Evolutionary conservation across 306 rosid genomes (phyloP).

Genomic region (Luffa acutangula): DNA sequence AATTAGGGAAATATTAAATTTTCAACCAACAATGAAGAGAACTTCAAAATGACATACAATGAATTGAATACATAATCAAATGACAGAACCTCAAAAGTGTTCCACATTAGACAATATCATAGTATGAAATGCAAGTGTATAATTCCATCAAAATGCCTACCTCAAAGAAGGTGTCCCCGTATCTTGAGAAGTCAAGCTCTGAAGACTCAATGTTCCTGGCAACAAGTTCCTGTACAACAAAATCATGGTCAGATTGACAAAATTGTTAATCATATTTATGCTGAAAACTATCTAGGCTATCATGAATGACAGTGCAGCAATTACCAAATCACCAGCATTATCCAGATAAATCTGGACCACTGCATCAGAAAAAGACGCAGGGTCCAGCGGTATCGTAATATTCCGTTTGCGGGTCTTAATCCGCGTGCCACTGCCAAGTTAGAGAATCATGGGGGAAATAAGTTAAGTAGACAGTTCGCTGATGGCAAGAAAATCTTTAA

Average conservation of each 20-base stretch:
- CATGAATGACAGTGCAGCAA: constrained; percentile 6
- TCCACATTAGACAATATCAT: not conserved
- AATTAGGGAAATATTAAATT: not conserved
- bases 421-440: constrained; percentile 90
- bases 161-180: constrained; percentile 98
- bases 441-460: not conserved
- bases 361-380: constrained; percentile 99
- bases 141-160: constrained; percentile 26
- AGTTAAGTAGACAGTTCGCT: not conserved
- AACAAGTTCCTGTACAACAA: constrained; percentile 64
- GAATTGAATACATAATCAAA: not conserved
- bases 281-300: not conserved
- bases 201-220: constrained; percentile 82
- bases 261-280: not conserved
- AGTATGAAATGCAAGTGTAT: not conserved
- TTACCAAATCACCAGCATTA: constrained; percentile 99
- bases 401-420: constrained; percentile 99
- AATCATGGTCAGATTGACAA: constrained; percentile 3
- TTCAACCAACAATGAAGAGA: not conserved
- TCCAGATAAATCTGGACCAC: constrained; percentile 99
- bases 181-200: constrained; percentile 94
- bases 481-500: not conserved
- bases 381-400: constrained; percentile 99
- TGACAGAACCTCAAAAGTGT: not conserved
- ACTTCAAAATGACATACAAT: not conserved